Conservation (phyloP, 2,329 filamentous ascomycete genomes). For the Tolypocladium inflatum region DNA sequence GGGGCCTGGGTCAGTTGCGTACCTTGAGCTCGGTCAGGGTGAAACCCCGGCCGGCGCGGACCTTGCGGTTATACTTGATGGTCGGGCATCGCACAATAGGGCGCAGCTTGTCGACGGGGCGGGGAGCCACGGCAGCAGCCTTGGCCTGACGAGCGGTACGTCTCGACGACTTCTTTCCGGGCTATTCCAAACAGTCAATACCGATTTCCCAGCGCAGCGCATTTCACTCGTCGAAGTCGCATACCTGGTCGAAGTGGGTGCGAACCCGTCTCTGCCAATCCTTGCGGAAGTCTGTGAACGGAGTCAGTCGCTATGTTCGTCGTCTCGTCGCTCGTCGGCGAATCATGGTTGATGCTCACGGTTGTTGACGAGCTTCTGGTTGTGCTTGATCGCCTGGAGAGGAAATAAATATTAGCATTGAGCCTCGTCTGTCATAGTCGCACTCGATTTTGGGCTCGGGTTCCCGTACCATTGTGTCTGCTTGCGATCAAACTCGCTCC, state of each 20-base stretch:
- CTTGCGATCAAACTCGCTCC: constrained; percentile 40
- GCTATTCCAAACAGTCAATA: constrained; percentile 45
- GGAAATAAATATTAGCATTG: constrained; percentile 22
- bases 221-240: constrained; percentile 11
- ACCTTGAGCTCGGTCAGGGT: constrained; percentile 97
- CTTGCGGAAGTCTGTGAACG: constrained; percentile 82
- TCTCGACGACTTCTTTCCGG: constrained; percentile 91
- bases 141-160: constrained; percentile 87
- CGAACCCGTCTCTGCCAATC: constrained; percentile 99
- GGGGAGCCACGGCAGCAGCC: constrained; percentile 89
- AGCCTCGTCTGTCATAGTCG: constrained; percentile 10
- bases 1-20: constrained; percentile 20
- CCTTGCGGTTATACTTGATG: constrained; percentile 98
- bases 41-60: constrained; percentile 95
- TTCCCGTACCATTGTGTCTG: constrained; percentile 43
- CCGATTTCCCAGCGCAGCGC: constrained; percentile 3
- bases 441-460: constrained; percentile 12
- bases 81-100: constrained; percentile 96
- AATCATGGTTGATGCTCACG: constrained; percentile 47
- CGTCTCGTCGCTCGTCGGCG: constrained; percentile 12
- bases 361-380: constrained; percentile 96
- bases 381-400: constrained; percentile 92
- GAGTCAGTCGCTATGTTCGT: constrained; percentile 28
- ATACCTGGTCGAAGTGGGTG: constrained; percentile 99
- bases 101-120: constrained; percentile 93